These are phyloP conservation scores for Vanrija pseudolonga DNA, from an alignment of 1,284 basidiomycete genomes.

Conservation along the genomic window DNA sequence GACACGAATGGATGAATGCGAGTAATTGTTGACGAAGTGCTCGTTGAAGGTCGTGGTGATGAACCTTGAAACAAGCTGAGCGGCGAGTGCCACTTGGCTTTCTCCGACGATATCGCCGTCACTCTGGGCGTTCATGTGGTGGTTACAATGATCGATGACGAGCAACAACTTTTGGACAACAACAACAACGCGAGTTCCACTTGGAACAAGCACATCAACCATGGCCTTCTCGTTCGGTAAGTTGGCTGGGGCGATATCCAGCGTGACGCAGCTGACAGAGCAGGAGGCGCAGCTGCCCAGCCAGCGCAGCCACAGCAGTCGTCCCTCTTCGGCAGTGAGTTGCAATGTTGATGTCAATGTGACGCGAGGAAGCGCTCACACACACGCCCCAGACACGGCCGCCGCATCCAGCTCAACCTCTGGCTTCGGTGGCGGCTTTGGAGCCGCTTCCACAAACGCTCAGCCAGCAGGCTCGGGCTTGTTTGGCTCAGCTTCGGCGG, in stretches of 20 bases:
- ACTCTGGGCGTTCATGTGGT: too few species aligned
- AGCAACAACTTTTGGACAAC: neutral
- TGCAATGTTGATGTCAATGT: neutral
- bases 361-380: too few species aligned
- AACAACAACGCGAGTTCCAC: slow-evolving; percentile 3
- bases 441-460: neutral
- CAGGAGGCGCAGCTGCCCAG: slow-evolving; percentile 8
- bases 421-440: slow-evolving; percentile 6
- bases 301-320: slow-evolving; percentile 11
- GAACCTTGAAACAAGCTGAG: too few species aligned
- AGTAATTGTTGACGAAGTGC: too few species aligned
- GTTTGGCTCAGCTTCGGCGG: neutral
- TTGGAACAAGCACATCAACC: neutral
- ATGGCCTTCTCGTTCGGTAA: slow-evolving; percentile 30
- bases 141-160: neutral
- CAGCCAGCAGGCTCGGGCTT: neutral
- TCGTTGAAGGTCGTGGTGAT: too few species aligned
- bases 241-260: neutral
- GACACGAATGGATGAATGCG: too few species aligned
- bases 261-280: neutral
- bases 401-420: slow-evolving; percentile 4
- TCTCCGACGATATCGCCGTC: neutral
- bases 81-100: too few species aligned
- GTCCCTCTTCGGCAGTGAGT: slow-evolving; percentile 20
- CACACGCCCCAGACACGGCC: slow-evolving; percentile 6